These are phyloP conservation scores for Alternaria sp. DNA, from an alignment of 2,329 filamentous ascomycete species.

Conservation along the genomic window DNA sequence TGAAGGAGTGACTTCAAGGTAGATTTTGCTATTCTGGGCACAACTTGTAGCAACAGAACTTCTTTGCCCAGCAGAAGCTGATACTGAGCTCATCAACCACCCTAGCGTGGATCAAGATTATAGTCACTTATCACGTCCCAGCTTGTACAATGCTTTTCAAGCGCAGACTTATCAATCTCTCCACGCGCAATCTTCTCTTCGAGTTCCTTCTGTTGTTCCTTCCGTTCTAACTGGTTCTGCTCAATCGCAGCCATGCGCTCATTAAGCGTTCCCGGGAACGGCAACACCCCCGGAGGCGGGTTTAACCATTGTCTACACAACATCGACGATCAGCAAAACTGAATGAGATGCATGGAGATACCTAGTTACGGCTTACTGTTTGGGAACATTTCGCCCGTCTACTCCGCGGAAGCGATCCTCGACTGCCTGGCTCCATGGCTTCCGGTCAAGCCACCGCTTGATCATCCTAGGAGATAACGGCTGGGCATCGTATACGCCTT, in stretches of 20 bases:
- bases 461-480: not conserved
- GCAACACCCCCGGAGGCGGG: not conserved
- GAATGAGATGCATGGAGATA: not conserved
- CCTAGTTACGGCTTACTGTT: not conserved
- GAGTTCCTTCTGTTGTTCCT: not conserved
- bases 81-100: not conserved
- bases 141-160: not conserved
- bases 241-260: not conserved
- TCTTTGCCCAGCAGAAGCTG: not conserved
- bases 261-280: not conserved
- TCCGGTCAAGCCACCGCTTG: not conserved
- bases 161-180: not conserved
- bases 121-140: not conserved
- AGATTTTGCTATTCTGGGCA: not conserved
- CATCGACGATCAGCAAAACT: not conserved
- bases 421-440: not conserved
- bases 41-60: not conserved
- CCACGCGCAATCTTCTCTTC: not conserved
- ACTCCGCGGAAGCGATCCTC: not conserved
- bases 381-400: not conserved
- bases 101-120: not conserved
- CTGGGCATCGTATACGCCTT: not conserved
- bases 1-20: not conserved
- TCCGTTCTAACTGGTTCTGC: not conserved
- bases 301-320: not conserved